Base-by-base conservation (phyloP, 805 yeast species). In the Kodamaea sagamina region DNA sequence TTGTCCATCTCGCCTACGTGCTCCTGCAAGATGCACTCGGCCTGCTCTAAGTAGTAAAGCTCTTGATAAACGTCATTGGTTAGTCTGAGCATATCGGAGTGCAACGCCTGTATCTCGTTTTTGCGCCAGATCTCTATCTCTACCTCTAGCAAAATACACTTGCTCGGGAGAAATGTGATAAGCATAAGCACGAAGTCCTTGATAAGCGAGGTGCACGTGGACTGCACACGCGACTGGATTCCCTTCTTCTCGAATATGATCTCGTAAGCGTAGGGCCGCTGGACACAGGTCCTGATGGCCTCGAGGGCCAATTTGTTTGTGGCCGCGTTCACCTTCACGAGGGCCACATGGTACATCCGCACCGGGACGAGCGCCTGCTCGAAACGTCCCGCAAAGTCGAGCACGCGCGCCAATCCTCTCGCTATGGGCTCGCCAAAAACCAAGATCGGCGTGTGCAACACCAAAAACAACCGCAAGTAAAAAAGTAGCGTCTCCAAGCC, bases 221-320 rank as follows among this genome's bases (percentile, higher is more conserved):
- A 15, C 4, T 9, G 12, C 19, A 19, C 34, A 8, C 19, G 34
- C 10, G 26, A 16, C 17, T 32, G 36, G 4, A 21, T 3, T 22
- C 4, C 34, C 17, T 17, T 21, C 32, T 25, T 26, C 12, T 28
- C 41, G 12, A 38, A 38, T 3, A 38, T 19, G 6, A 38, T 28
- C 21, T 38, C 28, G 28, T 38, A 38, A 12, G 25, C 36, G 28
- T 38, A 21, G 3, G 26, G 26, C 21, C 36, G 25, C 7, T 38
- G 18, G n/a, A 38, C 41, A 12, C 41, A 38, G 6, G 13, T n/a
- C 21, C 7, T n/a, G 24, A 37, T 37, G 8, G 16, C 18, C 21
- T 17, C 16, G 3, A 4, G 3, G 2, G 16, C 11, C 18, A 11
- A 6, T 17, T 17, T n/a, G n/a, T n/a, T 13, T 12, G 17, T 21